Evolutionary conservation across 805 yeast genomes (phyloP), one percentile per base, ranked within the genome.

Genomic region (Suhomyces prunicola): DNA sequence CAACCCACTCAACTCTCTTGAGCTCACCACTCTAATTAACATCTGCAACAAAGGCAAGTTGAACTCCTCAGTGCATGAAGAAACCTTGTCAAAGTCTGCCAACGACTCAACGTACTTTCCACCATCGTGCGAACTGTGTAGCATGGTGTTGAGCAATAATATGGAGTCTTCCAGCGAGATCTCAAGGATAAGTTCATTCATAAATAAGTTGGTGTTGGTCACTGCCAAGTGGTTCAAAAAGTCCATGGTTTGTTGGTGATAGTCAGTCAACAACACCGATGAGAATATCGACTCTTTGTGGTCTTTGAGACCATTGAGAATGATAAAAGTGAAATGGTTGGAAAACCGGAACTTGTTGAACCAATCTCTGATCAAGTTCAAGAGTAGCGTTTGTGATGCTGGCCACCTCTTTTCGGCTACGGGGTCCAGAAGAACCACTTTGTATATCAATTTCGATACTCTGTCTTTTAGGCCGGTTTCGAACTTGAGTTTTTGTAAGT

Each of bases 21-120:
- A 39, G 2, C 66, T 48, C 1, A 69, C 54, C 0, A 60, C 57
- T 22, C 66, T 57, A 9, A 73, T 50, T 12, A 72, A 50, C 6
- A 69, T 51, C 48, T 75, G 79, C 42, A 57, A 60, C 6, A 68
- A 54, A 1, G 76, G 72, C 23, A 75, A 57, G 47, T 69, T 71
- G 54, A 74, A 74, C 50, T 73, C 79, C 48, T 71, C 66, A 4
- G 66, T 60, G 1, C 46, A 29, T 7, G 40, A 13, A 2, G 62
- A 52, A 22, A 58, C 22, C 5, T 48, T 46, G n/a, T 46, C 45
- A 10, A 71, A 54, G 31, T 69, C 70, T 3, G 53, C 44, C 5
- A 53, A 41, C 9, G 45, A 46, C 19, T 17, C 15, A 10, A 58
- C 50, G 9, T 27, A 23, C 6, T 40, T 19, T 10, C 23, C 24